Percentiles rank a stretch among this genome's conserved stretches.
Evolutionary conservation across 2,329 filamentous ascomycete genomes (phyloP).

Genomic region (Hypoxylon sp.): DNA sequence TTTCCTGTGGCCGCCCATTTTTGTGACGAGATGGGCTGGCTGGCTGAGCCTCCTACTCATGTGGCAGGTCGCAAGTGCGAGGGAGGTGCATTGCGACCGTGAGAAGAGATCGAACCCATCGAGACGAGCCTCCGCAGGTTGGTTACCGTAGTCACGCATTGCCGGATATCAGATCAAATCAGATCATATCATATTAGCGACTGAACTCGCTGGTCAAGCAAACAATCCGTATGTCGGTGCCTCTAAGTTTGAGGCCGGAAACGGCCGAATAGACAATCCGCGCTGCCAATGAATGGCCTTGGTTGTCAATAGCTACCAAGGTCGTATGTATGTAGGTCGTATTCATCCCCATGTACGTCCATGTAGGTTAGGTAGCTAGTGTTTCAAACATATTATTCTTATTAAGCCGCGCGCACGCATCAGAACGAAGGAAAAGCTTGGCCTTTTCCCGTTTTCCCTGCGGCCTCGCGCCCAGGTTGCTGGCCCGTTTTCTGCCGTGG

Average conservation of each 20-base stretch:
- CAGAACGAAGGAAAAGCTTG: conserved; percentile 20
- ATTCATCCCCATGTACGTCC: conserved; percentile 8
- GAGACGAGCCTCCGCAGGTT: neutral
- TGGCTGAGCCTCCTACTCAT: conserved; percentile 10
- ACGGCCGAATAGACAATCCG: conserved; percentile 26
- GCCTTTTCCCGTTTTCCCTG: conserved; percentile 17
- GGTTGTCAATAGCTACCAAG: no score
- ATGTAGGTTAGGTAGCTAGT: conserved; percentile 27
- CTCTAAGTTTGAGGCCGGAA: conserved; percentile 16
- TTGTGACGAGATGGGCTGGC: neutral
- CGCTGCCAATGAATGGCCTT: neutral
- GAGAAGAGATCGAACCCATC: no score
- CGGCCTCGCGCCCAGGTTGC: conserved; percentile 16
- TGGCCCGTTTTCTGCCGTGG: conserved; percentile 30
- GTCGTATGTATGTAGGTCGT: conserved; percentile 16
- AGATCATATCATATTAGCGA: conserved; percentile 12
- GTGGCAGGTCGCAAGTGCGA: conserved; percentile 3
- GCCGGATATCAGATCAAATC: conserved; percentile 20
- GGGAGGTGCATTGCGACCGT: neutral
- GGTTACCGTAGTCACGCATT: conserved; percentile 7
- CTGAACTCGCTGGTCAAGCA: neutral
- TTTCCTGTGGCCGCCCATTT: neutral
- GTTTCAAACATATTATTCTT: conserved; percentile 41
- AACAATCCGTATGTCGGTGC: neutral
- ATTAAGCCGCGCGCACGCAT: conserved; percentile 30